These are phyloP conservation scores for Ichthyophthirius multifiliis DNA, from an alignment of 169 alveolate species.

Conservation along the genomic window DNA sequence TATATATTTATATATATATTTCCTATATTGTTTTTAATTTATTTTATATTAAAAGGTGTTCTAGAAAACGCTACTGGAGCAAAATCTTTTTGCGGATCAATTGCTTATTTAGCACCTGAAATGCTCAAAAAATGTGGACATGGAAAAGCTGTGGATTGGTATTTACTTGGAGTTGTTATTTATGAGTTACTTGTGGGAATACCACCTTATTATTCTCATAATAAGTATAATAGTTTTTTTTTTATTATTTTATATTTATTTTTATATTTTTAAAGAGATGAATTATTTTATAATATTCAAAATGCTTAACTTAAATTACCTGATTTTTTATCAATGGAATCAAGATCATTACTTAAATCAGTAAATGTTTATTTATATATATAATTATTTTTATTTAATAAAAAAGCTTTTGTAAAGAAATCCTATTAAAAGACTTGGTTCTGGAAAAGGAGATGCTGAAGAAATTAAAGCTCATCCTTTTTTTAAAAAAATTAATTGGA, in stretches of 20 bases:
- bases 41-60: slow-evolving; percentile 38
- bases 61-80: slow-evolving; percentile 66
- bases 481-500: slow-evolving; percentile 71
- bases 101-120: slow-evolving; percentile 88
- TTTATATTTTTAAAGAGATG: no score
- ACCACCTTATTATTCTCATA: slow-evolving; percentile 76
- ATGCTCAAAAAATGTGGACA: slow-evolving; percentile 70
- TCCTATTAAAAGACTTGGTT: slow-evolving; percentile 76
- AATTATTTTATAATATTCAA: not conserved
- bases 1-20: no score
- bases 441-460: slow-evolving; percentile 67
- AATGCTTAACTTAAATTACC: slow-evolving; percentile 65
- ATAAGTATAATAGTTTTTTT: slow-evolving; percentile 47
- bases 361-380: slow-evolving; percentile 11
- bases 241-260: no score
- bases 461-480: slow-evolving; percentile 74
- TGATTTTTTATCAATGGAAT: slow-evolving; percentile 61
- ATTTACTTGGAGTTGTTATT: slow-evolving; percentile 76
- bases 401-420: slow-evolving; percentile 58
- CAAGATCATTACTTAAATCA: slow-evolving; percentile 59
- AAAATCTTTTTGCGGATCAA: slow-evolving; percentile 84
- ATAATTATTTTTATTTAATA: not conserved
- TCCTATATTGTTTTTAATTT: no score
- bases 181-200: slow-evolving; percentile 86
- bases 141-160: slow-evolving; percentile 76